These are phyloP conservation scores for Fragilariopsis cylindrus DNA, from an alignment of 108 stramenopile genomes.

Conservation along the genomic window DNA sequence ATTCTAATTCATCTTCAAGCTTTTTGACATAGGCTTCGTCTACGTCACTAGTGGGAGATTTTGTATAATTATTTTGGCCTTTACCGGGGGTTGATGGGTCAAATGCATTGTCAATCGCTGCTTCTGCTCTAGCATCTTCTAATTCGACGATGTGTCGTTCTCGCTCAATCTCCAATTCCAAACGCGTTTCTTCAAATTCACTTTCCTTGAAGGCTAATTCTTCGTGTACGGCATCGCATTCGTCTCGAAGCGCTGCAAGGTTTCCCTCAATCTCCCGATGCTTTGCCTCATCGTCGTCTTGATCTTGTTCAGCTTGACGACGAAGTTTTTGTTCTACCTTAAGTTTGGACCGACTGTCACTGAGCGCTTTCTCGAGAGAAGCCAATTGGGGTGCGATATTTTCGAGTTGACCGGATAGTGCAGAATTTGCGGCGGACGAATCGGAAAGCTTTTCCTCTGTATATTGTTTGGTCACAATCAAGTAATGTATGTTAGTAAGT, in stretches of 20 bases:
- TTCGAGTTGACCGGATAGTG: slow-evolving; percentile 81
- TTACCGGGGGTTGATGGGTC: slow-evolving; percentile 20
- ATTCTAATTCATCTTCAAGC: slow-evolving; percentile 86
- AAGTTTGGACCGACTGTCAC: slow-evolving; percentile 57
- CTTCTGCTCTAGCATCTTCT: slow-evolving; percentile 56
- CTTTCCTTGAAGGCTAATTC: slow-evolving; percentile 83
- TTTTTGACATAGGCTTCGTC: slow-evolving; percentile 82
- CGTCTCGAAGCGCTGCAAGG: slow-evolving; percentile 62
- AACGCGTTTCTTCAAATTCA: slow-evolving; percentile 77
- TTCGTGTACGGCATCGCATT: slow-evolving; percentile 79
- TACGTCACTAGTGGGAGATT: slow-evolving; percentile 13
- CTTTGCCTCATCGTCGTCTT: slow-evolving; percentile 77
- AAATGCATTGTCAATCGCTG: slow-evolving; percentile 6
- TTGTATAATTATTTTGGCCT: slow-evolving; percentile 21
- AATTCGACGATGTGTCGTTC: slow-evolving; percentile 70
- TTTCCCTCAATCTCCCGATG: slow-evolving; percentile 71
- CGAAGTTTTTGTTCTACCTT: slow-evolving; percentile 66
- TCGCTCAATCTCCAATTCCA: slow-evolving; percentile 75
- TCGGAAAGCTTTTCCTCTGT: slow-evolving; percentile 83
- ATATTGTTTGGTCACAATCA: background rate
- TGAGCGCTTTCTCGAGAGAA: slow-evolving; percentile 69
- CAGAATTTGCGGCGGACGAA: slow-evolving; percentile 79
- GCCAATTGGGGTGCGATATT: slow-evolving; percentile 83
- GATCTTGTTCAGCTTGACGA: slow-evolving; percentile 72
- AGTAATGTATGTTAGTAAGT: slow-evolving; percentile 1